These are phyloP conservation scores for Boletus subluridellus DNA, from an alignment of 1,284 basidiomycete genomes.

Conservation along the genomic window DNA sequence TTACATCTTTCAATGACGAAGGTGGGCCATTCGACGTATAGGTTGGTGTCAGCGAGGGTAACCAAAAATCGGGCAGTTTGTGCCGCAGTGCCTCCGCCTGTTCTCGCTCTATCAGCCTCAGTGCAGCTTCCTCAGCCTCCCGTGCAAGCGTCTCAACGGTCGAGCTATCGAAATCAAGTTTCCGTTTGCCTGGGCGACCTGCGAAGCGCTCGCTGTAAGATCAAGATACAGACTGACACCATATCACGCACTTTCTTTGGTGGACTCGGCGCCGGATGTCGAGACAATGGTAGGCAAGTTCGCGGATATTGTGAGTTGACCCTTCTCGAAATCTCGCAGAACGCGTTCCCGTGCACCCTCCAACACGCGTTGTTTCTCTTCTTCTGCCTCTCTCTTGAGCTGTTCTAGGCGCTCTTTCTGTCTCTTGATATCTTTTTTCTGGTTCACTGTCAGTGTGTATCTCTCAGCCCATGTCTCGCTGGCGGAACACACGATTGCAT, in stretches of 20 bases:
- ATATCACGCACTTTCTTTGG: constrained; percentile 36
- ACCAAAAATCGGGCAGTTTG: constrained; percentile 94
- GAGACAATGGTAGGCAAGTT: constrained; percentile 35
- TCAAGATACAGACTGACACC: neutral
- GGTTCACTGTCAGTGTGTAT: constrained; percentile 55
- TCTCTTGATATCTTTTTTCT: constrained; percentile 85
- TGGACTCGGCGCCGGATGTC: constrained; percentile 34
- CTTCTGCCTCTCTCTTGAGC: constrained; percentile 72
- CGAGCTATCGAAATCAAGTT: constrained; percentile 72
- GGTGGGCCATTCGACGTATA: constrained; percentile 62
- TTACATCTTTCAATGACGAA: constrained; percentile 68
- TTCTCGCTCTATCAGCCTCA: constrained; percentile 78
- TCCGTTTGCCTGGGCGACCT: constrained; percentile 65
- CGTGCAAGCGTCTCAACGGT: constrained; percentile 66
- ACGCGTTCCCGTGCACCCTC: constrained; percentile 81
- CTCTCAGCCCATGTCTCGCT: constrained; percentile 2
- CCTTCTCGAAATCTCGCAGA: constrained; percentile 80
- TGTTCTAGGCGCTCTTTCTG: constrained; percentile 75
- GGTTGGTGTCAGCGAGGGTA: constrained; percentile 84
- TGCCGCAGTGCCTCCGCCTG: constrained; percentile 78
- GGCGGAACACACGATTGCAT: constrained; percentile 30
- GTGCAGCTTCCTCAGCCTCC: constrained; percentile 82
- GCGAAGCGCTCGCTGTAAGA: neutral
- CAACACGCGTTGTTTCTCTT: constrained; percentile 61
- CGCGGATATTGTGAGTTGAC: constrained; percentile 51